Percentiles rank a stretch among this genome's conserved stretches.
phyloP scores from a whole-genome alignment of 768 basidiomycete genomes.

The Calocybe cyanea region DNA sequence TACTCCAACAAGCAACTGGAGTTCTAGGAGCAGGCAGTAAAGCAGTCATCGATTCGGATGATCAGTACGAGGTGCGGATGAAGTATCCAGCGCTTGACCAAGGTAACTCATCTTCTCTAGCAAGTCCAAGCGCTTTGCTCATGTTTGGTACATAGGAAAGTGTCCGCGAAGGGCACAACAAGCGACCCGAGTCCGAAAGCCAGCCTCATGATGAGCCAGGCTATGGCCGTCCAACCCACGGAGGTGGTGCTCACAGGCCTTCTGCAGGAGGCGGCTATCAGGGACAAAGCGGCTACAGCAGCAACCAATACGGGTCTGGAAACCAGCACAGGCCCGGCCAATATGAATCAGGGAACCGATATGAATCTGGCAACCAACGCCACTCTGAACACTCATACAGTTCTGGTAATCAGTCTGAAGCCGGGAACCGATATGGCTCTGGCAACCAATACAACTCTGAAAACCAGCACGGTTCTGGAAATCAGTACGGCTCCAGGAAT shows the following conservation, averaged over 20 bases:
- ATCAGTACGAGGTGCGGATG: conserved; percentile 55
- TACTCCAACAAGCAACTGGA: conserved; percentile 52
- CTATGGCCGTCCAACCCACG: conserved; percentile 12
- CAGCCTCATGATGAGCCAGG: conserved; percentile 33
- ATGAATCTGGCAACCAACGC: conserved; percentile 4
- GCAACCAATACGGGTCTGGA: conserved; percentile 7
- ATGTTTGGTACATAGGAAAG: conserved; percentile 35
- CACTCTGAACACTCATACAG: conserved; percentile 6
- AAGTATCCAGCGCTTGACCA: conserved; percentile 43
- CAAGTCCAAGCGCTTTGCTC: neutral
- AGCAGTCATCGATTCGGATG: conserved; percentile 64
- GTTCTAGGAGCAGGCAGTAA: conserved; percentile 61
- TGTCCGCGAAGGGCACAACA: conserved; percentile 53
- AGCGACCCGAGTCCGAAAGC: conserved; percentile 48
- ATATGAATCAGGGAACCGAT: conserved; percentile 3
- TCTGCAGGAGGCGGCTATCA: conserved; percentile 11
- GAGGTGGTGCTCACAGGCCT: conserved; percentile 7
- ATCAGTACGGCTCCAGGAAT: conserved; percentile 5
- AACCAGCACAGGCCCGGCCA: conserved; percentile 6
- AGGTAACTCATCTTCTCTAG: conserved; percentile 28
- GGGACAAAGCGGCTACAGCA: conserved; percentile 7
- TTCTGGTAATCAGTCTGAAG: conserved; percentile 3
- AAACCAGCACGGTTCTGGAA: conserved; percentile 4
- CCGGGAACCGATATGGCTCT: conserved; percentile 1
- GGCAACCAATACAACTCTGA: neutral